Base-by-base conservation (phyloP, 2,329 filamentous ascomycete genomes). In the Penicillium hesseltinei region DNA sequence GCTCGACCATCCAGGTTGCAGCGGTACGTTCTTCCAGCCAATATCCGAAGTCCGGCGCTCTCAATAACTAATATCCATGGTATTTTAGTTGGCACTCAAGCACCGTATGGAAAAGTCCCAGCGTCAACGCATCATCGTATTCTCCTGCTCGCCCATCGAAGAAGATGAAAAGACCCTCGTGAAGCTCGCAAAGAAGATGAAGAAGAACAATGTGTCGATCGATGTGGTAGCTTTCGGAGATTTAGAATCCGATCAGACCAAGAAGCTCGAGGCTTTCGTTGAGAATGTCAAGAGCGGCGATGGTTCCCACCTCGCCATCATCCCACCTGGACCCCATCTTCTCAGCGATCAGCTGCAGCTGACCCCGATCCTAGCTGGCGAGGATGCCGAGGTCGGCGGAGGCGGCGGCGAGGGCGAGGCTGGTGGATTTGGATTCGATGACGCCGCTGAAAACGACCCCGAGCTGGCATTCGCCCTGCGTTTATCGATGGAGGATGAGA, bases 401-500 rank as follows among this genome's bases (percentile, higher is more conserved):
- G 71, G 68, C 8, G 78, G 73, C 8, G 80, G 77, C 44, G 81
- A 78, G 25, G 80, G 81, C 42, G 84, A 81, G 51, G 78, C 78
- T 43, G 82, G 80, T 56, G 84, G 80, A 35, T 82, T 83, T 65
- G 86, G 88, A 61, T 95, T 91, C 68, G 90, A 92, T 66, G 94
- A 97, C 75, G 92, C 93, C 15, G 89, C 88, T 53, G 84, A 92
- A 69, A 72, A 75, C 43, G 94, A 99, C 72, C 94, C 94, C 4
- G 94, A 99, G 75, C 80, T 99, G 70, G 94, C 94, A 23, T 85
- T 99, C 66, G 94, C 94, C 51, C 81, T 99, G 73, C 88, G 94
- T 62, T 96, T 99, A 91, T 96, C 91, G 76, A 91, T 96, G 84
- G 94, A 99, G 75, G 94, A 99, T 74, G 94, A 99, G 78, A 95